A percentile compares a stretch with the other conserved stretches of the same genome.
phyloP scores from a whole-genome alignment of 768 basidiomycete species.

The Agrocybe chaxingu region DNA sequence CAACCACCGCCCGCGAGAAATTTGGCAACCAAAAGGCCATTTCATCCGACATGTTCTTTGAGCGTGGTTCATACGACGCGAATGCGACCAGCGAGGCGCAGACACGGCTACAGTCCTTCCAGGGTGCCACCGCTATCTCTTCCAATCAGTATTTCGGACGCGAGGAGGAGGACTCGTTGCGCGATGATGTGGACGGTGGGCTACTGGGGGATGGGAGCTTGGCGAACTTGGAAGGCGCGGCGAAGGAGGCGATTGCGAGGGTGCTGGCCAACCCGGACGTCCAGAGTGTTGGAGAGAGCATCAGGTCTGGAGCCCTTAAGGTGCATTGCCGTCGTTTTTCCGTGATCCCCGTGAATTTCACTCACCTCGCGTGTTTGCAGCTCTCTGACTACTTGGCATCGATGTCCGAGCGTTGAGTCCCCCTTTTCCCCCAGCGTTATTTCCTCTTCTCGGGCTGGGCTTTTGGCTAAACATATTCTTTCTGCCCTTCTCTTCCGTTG shows the following conservation, averaged over 20 bases:
- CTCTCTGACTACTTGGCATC: conserved; percentile 68
- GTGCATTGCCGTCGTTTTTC: conserved; percentile 30
- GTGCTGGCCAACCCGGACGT: conserved; percentile 86
- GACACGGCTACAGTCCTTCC: conserved; percentile 77
- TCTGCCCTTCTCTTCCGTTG: too few relatives aligned
- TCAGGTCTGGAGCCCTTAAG: conserved; percentile 80
- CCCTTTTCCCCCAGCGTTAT: background rate
- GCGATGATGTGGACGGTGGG: conserved; percentile 30
- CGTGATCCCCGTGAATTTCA: conserved; percentile 1
- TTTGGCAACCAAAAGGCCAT: conserved; percentile 94
- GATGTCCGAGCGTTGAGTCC: conserved; percentile 48
- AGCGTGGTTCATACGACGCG: conserved; percentile 84
- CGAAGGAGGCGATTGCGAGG: conserved; percentile 70
- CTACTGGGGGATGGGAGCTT: conserved; percentile 54
- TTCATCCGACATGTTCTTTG: conserved; percentile 98
- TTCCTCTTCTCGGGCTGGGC: background rate
- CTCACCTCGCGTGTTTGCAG: conserved; percentile 21
- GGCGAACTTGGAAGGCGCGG: conserved; percentile 56
- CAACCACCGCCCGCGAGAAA: conserved; percentile 82
- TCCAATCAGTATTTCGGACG: conserved; percentile 97
- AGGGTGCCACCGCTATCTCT: conserved; percentile 90
- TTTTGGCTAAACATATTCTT: background rate
- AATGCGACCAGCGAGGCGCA: conserved; percentile 70
- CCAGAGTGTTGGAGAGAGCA: conserved; percentile 77
- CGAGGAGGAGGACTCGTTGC: conserved; percentile 70